Evolutionary conservation across 2,329 filamentous ascomycete genomes (phyloP), one percentile per base, ranked within the genome.

Genomic region (Sporothrix globosa): DNA sequence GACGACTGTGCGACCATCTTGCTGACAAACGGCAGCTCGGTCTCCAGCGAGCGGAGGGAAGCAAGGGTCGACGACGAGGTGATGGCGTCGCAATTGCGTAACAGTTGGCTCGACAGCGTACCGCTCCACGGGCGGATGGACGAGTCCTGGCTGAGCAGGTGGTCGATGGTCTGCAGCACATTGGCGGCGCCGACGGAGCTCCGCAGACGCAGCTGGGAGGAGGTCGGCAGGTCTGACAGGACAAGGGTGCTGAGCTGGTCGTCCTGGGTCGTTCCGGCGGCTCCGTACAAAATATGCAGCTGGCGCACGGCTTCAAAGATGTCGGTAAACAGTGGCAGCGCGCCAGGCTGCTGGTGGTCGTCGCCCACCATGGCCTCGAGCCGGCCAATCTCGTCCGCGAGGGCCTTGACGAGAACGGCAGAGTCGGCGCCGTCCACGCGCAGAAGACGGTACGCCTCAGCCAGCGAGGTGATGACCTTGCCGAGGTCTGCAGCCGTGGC

Each of bases 11-110:
- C 80, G 34, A 91, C 75, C 70, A 87, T 84, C 58, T 83, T 82
- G 11, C 87, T 87, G 71, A 92, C 80, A 3, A 86, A 81, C 10
- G 88, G 87, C 66, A 92, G 79, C 76, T 93, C 91, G 1, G 83
- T 81, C 77, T 91, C 88, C 0, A 93, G 81, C 21, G 90, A 82
- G 58, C 86, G 83, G 63, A 93, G 80, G 54, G 88, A 87, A 60
- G 84, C 84, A 52, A 93, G 80, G 60, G 82, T 85, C 0, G 89
- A 86, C 30, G 83, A 81, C 14, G 83, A 80, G 13, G 80, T 79
- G 21, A 89, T 78, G 1, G 78, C 80, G 67, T 84, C 81, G 61
- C 91, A 78, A 74, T 85, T 88, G 17, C 82, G 80, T 74, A 92
- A 80, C 3, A 92, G 76, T 0, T 84, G 83, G 27, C 82, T 75